These are phyloP conservation scores for Scedosporium dehoogii DNA, from an alignment of 2,329 filamentous ascomycete species.

Conservation along the genomic window DNA sequence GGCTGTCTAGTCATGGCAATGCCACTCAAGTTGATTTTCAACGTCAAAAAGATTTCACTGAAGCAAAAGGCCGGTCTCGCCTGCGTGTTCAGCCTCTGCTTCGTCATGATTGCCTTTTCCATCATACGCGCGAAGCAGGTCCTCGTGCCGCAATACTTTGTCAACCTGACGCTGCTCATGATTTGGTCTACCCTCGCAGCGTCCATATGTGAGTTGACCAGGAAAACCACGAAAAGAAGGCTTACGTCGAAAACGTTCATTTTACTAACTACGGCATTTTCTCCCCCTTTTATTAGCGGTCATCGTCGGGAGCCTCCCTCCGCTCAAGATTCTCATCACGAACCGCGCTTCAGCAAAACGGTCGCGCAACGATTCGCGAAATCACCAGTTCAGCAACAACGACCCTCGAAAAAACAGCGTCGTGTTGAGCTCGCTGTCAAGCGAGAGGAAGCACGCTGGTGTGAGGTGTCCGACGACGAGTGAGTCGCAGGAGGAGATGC, in stretches of 20 bases:
- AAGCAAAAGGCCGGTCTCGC: slow-evolving; percentile 12
- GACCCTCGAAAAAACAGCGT: background rate
- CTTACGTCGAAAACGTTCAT: background rate
- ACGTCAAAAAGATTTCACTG: slow-evolving; percentile 7
- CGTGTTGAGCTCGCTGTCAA: background rate
- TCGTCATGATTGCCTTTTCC: slow-evolving; percentile 14
- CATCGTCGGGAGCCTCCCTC: slow-evolving; percentile 13
- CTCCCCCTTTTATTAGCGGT: slow-evolving; percentile 5
- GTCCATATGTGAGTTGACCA: slow-evolving; percentile 1
- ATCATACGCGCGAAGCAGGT: slow-evolving; percentile 15
- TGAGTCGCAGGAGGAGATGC: slow-evolving; percentile 6
- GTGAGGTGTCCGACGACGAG: background rate
- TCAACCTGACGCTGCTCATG: slow-evolving; percentile 12
- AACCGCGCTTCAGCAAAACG: background rate
- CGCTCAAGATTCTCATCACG: slow-evolving; percentile 13
- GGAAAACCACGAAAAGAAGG: background rate
- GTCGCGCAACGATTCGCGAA: background rate
- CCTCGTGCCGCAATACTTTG: slow-evolving; percentile 10
- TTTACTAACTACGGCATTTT: background rate
- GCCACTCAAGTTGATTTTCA: slow-evolving; percentile 12
- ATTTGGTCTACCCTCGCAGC: slow-evolving; percentile 10
- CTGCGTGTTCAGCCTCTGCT: slow-evolving; percentile 13
- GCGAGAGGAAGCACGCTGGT: background rate
- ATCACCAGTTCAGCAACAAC: background rate
- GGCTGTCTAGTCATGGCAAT: slow-evolving; percentile 13